phyloP scores from a whole-genome alignment of 805 yeast species.

The Priceomyces carsonii region DNA sequence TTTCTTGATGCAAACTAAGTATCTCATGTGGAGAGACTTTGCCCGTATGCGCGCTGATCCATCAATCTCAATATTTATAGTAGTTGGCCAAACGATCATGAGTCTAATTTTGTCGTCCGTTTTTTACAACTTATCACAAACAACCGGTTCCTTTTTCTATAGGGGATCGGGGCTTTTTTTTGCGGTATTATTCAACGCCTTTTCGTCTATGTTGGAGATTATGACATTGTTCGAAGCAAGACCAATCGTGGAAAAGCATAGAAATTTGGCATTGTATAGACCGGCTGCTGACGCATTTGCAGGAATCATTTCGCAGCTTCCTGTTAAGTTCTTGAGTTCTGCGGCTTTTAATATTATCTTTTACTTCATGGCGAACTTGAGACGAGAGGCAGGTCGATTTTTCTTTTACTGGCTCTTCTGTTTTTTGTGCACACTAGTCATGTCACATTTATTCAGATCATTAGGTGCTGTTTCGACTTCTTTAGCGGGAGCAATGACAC shows the following conservation, averaged over 20 bases:
- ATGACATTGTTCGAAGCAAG: conserved; percentile 59
- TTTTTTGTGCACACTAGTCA: conserved; percentile 32
- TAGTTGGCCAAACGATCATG: conserved; percentile 55
- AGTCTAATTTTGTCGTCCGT: conserved; percentile 63
- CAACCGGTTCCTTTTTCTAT: conserved; percentile 57
- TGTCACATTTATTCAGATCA: conserved; percentile 44
- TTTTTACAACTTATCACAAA: conserved; percentile 50
- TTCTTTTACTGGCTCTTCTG: conserved; percentile 38
- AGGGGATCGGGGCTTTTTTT: conserved; percentile 67
- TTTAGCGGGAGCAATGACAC: conserved; percentile 43
- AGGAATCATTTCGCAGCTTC: conserved; percentile 59
- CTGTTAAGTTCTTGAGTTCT: conserved; percentile 49
- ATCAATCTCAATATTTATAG: conserved; percentile 51
- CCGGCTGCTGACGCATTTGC: conserved; percentile 76
- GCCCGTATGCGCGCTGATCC: conserved; percentile 57
- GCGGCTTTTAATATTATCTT: conserved; percentile 30
- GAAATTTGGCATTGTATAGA: conserved; percentile 67
- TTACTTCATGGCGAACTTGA: conserved; percentile 52
- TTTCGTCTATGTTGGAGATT: conserved; percentile 60
- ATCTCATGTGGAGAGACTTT: conserved; percentile 55
- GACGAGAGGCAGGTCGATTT: conserved; percentile 37
- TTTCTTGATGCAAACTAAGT: conserved; percentile 50
- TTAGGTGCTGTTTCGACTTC: conserved; percentile 44
- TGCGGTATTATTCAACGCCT: conserved; percentile 60
- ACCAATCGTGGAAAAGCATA: conserved; percentile 70